Conservation (phyloP, 768 basidiomycete genomes). For the Boletus bicolor region DNA sequence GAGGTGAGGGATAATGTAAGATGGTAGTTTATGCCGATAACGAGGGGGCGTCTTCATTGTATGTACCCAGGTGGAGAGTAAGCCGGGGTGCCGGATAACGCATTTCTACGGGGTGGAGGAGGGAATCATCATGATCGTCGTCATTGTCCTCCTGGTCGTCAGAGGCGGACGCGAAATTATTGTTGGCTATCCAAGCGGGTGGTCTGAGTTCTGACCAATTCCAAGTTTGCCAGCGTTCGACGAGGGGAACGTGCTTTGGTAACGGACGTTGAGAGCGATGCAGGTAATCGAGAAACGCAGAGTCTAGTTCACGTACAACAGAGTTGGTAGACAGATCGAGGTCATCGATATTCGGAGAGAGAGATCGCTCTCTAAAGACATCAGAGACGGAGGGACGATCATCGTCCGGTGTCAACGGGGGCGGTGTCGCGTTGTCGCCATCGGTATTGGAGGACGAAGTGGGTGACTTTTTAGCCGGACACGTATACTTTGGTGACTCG, state of each 20-base stretch:
- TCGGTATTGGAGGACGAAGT: constrained; percentile 30
- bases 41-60: constrained; percentile 14
- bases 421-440: constrained; percentile 32
- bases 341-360: constrained; percentile 22
- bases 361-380: constrained; percentile 24
- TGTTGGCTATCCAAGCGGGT: constrained; percentile 25
- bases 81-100: constrained; percentile 13
- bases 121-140: constrained; percentile 24
- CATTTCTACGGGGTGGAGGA: constrained; percentile 14
- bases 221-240: constrained; percentile 34
- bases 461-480: constrained; percentile 22
- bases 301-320: constrained; percentile 26
- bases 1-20: constrained; percentile 4
- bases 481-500: constrained; percentile 14
- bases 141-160: constrained; percentile 25
- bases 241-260: constrained; percentile 22
- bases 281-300: constrained; percentile 23
- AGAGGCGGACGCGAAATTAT: neutral
- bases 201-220: constrained; percentile 33
- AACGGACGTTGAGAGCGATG: constrained; percentile 24
- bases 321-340: constrained; percentile 16
- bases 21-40: constrained; percentile 16
- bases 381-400: constrained; percentile 21
- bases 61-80: constrained; percentile 9
- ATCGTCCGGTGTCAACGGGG: constrained; percentile 37